Evolutionary conservation across 2,329 filamentous ascomycete species (phyloP).

Genomic region (Colletotrichum eremochloae): DNA sequence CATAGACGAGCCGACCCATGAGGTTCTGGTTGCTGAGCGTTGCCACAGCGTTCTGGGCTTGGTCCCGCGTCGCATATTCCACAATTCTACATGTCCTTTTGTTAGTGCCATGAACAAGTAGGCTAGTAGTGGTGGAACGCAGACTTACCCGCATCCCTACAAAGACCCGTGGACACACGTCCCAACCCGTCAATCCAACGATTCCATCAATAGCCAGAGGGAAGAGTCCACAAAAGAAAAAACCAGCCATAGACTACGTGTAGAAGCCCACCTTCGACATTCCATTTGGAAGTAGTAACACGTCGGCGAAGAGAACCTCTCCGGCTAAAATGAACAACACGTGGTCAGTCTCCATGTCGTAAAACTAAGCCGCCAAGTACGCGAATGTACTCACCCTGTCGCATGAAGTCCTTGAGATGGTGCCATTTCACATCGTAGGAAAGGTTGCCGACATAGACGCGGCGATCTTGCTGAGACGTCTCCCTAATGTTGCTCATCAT

Average conservation of each 20-base stretch:
- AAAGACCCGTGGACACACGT: slow-evolving; percentile 86
- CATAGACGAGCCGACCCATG: slow-evolving; percentile 98
- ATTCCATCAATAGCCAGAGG: slow-evolving; percentile 80
- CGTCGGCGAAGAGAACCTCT: slow-evolving; percentile 99
- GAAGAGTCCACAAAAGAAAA: slow-evolving; percentile 76
- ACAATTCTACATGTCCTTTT: slow-evolving; percentile 80
- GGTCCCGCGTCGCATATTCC: slow-evolving; percentile 99
- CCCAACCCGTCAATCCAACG: slow-evolving; percentile 99
- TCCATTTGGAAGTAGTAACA: slow-evolving; percentile 99
- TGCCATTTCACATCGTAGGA: slow-evolving; percentile 99
- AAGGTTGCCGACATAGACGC: slow-evolving; percentile 98
- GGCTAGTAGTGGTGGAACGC: background rate
- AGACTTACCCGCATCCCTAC: slow-evolving; percentile 99
- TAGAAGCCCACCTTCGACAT: slow-evolving; percentile 99
- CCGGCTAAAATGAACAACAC: slow-evolving; percentile 76
- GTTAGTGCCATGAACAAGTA: slow-evolving; percentile 49
- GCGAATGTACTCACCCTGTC: slow-evolving; percentile 81
- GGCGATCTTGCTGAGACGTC: slow-evolving; percentile 96
- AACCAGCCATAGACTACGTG: slow-evolving; percentile 89
- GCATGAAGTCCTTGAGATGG: slow-evolving; percentile 99
- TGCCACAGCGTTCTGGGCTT: slow-evolving; percentile 97
- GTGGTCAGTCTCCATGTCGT: slow-evolving; percentile 43
- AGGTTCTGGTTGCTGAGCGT: slow-evolving; percentile 99
- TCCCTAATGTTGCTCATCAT: slow-evolving; percentile 97
- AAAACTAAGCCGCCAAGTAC: slow-evolving; percentile 24